A percentile compares a stretch with the other conserved stretches of the same genome.
Evolutionary conservation across 441 rosid genomes (phyloP).

Genomic region (Aleurites moluccanus): DNA sequence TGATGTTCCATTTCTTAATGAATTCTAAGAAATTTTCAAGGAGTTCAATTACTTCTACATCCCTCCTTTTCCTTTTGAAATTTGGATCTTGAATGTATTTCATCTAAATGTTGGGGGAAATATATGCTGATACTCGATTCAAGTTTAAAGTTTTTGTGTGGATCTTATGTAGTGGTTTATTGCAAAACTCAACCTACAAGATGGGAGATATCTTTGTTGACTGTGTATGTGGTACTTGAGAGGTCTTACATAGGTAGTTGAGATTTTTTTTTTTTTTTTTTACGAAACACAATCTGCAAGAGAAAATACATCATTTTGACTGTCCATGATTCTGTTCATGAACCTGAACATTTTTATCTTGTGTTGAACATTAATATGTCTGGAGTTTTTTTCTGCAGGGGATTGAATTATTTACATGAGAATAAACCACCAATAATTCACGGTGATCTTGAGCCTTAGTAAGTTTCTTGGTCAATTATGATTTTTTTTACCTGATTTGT

Average conservation of each 20-base stretch:
- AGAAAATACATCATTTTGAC: no score
- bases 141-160: background rate
- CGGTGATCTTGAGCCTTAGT: constrained; percentile 99
- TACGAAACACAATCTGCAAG: no score
- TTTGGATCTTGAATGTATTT: no score
- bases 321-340: no score
- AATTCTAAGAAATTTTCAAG: background rate
- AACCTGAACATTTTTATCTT: no score
- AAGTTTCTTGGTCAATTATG: constrained; percentile 36
- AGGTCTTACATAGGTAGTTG: background rate
- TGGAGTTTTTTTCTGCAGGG: no score
- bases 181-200: background rate
- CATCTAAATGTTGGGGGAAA: no score
- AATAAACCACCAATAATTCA: constrained; percentile 97
- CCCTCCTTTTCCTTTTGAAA: background rate
- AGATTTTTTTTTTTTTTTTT: no score
- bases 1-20: background rate
- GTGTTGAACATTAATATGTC: no score
- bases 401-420: no score
- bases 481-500: background rate
- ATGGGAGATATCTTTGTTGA: background rate
- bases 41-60: background rate
- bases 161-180: background rate
- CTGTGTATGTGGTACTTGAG: background rate
- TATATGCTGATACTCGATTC: background rate